These are phyloP conservation scores for Solanum chilense DNA, from an alignment of 257 asterid species.

Conservation along the genomic window DNA sequence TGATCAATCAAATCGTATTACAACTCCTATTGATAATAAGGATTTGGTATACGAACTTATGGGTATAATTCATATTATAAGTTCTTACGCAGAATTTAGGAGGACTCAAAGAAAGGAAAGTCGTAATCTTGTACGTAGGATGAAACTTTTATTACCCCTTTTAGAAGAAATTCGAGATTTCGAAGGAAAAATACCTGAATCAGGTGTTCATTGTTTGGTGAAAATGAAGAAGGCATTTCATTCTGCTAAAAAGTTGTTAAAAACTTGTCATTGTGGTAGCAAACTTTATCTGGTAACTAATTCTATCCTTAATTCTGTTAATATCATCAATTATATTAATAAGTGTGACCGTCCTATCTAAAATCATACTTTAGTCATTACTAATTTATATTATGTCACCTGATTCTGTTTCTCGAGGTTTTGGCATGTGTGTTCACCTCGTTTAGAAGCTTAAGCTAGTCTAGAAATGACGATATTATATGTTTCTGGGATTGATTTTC, in stretches of 20 bases:
- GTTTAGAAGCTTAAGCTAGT: neutral
- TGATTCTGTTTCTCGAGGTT: neutral
- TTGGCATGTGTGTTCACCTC: neutral
- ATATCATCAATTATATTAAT: neutral
- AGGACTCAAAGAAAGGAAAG: conserved; percentile 67
- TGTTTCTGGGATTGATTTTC: neutral
- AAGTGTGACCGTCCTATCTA: neutral
- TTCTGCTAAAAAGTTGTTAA: conserved; percentile 61
- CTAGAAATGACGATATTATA: neutral
- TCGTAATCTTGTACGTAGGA: conserved; percentile 36
- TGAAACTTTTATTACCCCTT: conserved; percentile 49
- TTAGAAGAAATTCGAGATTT: conserved; percentile 46
- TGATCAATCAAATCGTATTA: conserved; percentile 1
- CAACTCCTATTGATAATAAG: conserved; percentile 12
- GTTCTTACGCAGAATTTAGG: conserved; percentile 48
- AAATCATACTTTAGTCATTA: neutral
- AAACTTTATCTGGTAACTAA: conserved; percentile 60
- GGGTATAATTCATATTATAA: conserved; percentile 32
- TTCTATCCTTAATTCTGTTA: neutral
- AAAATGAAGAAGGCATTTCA: conserved; percentile 49
- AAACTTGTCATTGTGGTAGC: conserved; percentile 68
- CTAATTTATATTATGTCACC: neutral
- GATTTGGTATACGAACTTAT: conserved; percentile 43
- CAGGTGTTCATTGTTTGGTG: conserved; percentile 31
- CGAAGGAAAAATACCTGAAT: conserved; percentile 20